Base-by-base conservation (phyloP, 2,329 filamentous ascomycete species). In the Aspergillus clavatus region DNA sequence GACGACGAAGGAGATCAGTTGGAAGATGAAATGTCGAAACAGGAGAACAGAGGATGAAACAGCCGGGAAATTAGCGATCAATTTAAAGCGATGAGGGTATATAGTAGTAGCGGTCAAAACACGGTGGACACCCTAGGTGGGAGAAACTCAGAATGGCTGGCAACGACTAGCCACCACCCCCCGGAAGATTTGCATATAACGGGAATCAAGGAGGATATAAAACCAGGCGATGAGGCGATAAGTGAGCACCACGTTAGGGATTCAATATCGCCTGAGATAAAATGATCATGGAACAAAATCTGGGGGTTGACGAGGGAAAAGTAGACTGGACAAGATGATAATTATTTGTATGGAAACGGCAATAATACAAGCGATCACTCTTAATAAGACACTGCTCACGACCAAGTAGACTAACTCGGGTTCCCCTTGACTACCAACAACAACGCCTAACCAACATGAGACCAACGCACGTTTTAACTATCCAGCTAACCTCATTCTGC, bases 51-150 rank as follows among this genome's bases (percentile, higher is more conserved):
- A 43, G 39, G 45, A 48, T 57, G 54, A 58, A 58, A 58, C 55
- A 38, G 39, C 40, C 41, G 49, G 53, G 55, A 58, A 54, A 58
- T 58, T 58, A 57, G 48, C 36, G 52, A 50, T 48, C 42, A 53
- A 53, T 57, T 56, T 55, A 53, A 54, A 49, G 54, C 7, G 46
- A 50, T 43, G 45, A 50, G 29, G 26, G 50, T 47, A 51, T 55
- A 49, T 43, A 43, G 50, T 56, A 57, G 50, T 57, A 58, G 55
- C 55, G 55, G 55, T 58, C 55, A 58, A 58, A 58, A 56, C 55
- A 56, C 47, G 48, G 54, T 55, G 49, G 53, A 47, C 52, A 52
- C 52, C 42, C 45, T 39, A 39, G 42, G 51, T 49, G 49, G 53
- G 51, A 50, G 44, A 40, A 36, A 19, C 11, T 41, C 23, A 18